Conservation (phyloP, 805 yeast genomes). For the Myxozyma mucilagina region DNA sequence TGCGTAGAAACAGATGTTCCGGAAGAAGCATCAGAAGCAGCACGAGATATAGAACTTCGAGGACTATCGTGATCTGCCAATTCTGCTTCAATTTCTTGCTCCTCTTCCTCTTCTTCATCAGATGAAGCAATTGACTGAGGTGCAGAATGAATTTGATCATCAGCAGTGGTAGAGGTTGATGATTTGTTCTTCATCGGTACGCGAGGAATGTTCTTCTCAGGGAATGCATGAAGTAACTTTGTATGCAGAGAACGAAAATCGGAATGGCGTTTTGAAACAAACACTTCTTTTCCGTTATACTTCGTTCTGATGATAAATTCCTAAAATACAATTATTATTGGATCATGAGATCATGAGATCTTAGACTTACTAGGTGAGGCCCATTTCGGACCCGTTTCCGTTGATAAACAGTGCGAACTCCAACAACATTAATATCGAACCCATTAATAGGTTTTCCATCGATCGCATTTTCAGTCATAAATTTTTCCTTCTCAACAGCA, state of each 20-base stretch:
- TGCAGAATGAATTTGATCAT: slow-evolving; percentile 14
- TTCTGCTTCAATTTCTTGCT: background rate
- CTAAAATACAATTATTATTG: background rate
- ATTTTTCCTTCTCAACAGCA: slow-evolving; percentile 27
- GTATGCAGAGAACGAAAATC: slow-evolving; percentile 63
- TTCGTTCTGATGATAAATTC: slow-evolving; percentile 53
- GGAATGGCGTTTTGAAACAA: slow-evolving; percentile 61
- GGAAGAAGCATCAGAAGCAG: slow-evolving; percentile 15
- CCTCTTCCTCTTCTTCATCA: background rate
- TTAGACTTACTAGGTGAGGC: slow-evolving; percentile 23
- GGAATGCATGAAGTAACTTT: slow-evolving; percentile 48
- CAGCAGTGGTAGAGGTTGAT: slow-evolving; percentile 7
- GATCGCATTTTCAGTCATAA: slow-evolving; percentile 28
- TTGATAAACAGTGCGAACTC: slow-evolving; percentile 49
- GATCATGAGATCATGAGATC: background rate
- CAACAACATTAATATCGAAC: slow-evolving; percentile 63
- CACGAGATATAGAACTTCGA: slow-evolving; percentile 21
- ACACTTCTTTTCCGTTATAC: slow-evolving; percentile 42
- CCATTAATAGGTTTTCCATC: slow-evolving; percentile 51
- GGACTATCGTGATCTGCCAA: slow-evolving; percentile 29
- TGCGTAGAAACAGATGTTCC: slow-evolving; percentile 5
- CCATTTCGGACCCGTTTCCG: slow-evolving; percentile 21
- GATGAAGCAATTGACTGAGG: slow-evolving; percentile 2
- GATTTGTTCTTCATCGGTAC: slow-evolving; percentile 57
- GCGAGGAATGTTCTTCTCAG: slow-evolving; percentile 64